Base-by-base conservation (phyloP, 1,139 yeast species). In the Blastobotrys raffinosifermentans region DNA sequence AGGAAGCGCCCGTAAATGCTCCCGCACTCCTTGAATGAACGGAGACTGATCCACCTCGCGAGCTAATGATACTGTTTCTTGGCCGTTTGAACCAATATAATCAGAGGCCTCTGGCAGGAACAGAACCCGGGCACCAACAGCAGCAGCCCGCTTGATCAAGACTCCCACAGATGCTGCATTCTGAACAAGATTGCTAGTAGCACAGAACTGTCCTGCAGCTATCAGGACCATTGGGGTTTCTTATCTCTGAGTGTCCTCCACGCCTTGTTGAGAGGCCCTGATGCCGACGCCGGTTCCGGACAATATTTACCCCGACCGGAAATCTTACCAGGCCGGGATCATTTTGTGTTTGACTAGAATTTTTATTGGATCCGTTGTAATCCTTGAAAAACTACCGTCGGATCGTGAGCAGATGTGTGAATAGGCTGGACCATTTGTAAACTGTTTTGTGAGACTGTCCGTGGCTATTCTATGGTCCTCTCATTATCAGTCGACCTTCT, bases 91-190 rank as follows among this genome's bases (percentile, higher is more conserved):
- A 3, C 94, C 81, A 30, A 91, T 70, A 57, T 86, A 91, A 54
- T 91, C 97, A 1, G 91, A 72, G 0, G 97, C 97, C 57, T 91
- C 98, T 1, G 97, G 97, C 29, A 91, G 70, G 54, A 89, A 87
- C 7, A 89, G 67, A 3, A 85, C 75, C 43, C 71, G 65, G 8
- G 80, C 86, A 3, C 78, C 70, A 8, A 68, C 56, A 6, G 61
- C 60, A 0, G 82, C 70, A 0, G 96, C 94, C 38, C 67, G 62
- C n/a, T 64, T 58, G 19, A 87, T 75, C 26, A 87, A 64, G 32
- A 67, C 66, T 13, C 70, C 67, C 0, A 80, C 91, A 1, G 69
- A 63, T 7, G 62, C 53, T 10, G 85, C 78, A 49, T 91, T 91
- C 19, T 67, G 66, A 2, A 62, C 50, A 17, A 85, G 61, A 36